A percentile compares a stretch with the other conserved stretches of the same genome.
Evolutionary conservation across 2,329 filamentous ascomycete genomes (phyloP).

Genomic region (Alternaria sp.): DNA sequence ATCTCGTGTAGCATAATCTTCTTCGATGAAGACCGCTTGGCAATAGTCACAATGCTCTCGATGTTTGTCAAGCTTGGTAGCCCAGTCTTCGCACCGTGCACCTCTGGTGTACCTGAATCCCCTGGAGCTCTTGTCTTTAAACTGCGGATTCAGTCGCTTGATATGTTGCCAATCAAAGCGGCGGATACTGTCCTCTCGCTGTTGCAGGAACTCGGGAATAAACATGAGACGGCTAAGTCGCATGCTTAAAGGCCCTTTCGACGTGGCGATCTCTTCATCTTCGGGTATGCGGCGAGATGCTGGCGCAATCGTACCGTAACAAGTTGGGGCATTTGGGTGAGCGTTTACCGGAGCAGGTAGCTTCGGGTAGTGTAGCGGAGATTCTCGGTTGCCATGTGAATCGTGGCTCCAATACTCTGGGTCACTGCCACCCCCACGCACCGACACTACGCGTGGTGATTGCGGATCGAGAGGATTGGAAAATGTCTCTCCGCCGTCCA

Average conservation of each 20-base stretch:
- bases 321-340: neutral
- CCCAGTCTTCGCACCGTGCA: slow-evolving; percentile 4
- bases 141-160: neutral
- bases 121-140: neutral
- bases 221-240: slow-evolving; percentile 3
- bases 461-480: neutral
- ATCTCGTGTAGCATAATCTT: neutral
- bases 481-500: neutral
- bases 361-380: neutral
- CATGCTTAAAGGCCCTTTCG: neutral
- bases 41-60: slow-evolving; percentile 11
- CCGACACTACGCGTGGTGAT: neutral
- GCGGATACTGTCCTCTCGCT: slow-evolving; percentile 1
- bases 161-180: slow-evolving; percentile 8
- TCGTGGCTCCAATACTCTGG: neutral
- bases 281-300: no score
- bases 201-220: neutral
- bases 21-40: neutral
- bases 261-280: neutral
- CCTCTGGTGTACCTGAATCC: slow-evolving; percentile 4
- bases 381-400: neutral
- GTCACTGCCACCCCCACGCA: neutral
- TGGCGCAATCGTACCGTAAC: neutral
- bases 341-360: neutral
- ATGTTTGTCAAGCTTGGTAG: slow-evolving; percentile 6